phyloP scores from a whole-genome alignment of 768 basidiomycete genomes.

The Hortiboletus campestris region DNA sequence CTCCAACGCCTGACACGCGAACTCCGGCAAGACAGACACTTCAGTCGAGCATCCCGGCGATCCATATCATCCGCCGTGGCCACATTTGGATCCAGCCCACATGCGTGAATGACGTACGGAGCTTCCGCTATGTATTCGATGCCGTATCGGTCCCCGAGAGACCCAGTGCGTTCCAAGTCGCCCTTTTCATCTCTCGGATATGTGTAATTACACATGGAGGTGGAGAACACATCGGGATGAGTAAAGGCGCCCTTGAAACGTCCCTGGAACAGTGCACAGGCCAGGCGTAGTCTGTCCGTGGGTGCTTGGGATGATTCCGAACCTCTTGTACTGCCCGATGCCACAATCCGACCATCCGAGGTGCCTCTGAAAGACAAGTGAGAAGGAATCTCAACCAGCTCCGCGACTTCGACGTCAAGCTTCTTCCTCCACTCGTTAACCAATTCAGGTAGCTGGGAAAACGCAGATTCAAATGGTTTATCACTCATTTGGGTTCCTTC shows the following conservation, averaged over 20 bases:
- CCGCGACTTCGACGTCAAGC: neutral
- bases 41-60: constrained; percentile 1
- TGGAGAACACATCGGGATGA: neutral
- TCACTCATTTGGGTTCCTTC: neutral
- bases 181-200: neutral
- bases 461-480: neutral
- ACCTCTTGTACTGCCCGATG: neutral
- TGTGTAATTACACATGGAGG: too few relatives aligned
- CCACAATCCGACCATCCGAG: neutral
- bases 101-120: neutral
- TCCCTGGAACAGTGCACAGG: constrained; percentile 5
- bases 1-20: constrained; percentile 4
- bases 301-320: neutral
- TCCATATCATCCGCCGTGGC: constrained; percentile 14
- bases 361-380: neutral
- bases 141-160: neutral
- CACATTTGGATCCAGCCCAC: constrained; percentile 5
- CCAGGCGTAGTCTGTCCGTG: constrained; percentile 1
- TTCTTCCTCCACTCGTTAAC: neutral
- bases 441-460: neutral
- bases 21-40: neutral
- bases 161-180: neutral
- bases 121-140: neutral
- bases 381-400: neutral
- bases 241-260: neutral